phyloP scores from a whole-genome alignment of 495 filamentous ascomycete genomes.

The Letharia lupina region DNA sequence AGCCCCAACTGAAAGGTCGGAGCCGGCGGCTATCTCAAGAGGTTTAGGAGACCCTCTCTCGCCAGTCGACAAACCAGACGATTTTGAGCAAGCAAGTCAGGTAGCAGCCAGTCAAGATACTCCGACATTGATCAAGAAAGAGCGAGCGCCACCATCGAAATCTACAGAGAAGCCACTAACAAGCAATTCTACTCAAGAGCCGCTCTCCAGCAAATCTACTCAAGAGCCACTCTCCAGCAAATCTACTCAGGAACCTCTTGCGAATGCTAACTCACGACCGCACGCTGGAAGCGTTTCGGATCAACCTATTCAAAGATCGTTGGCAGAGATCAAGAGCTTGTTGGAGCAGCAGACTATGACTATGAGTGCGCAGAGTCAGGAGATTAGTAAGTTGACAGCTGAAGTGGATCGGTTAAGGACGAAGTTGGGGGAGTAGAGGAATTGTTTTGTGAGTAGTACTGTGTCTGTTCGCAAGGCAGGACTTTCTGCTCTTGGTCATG shows the following conservation, averaged over 20 bases:
- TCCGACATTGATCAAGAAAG: conserved; percentile 12
- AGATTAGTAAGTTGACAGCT: conserved; percentile 53
- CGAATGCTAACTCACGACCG: conserved; percentile 3
- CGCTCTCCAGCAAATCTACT: conserved; percentile 12
- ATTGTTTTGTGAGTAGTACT: neutral
- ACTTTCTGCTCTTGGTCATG: neutral
- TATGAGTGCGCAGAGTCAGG: conserved; percentile 51
- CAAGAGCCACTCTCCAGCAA: conserved; percentile 5
- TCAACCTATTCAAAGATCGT: conserved; percentile 20
- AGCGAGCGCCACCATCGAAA: conserved; percentile 11
- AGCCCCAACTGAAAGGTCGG: conserved; percentile 13
- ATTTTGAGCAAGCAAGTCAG: conserved; percentile 19
- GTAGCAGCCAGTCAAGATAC: conserved; percentile 17
- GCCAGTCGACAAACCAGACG: conserved; percentile 19
- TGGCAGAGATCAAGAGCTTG: conserved; percentile 57
- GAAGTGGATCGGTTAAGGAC: conserved; percentile 68
- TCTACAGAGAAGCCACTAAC: conserved; percentile 11
- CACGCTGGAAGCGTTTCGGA: conserved; percentile 7
- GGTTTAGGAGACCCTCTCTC: conserved; percentile 18
- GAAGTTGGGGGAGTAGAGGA: conserved; percentile 25
- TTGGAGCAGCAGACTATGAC: conserved; percentile 55
- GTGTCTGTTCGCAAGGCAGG: neutral
- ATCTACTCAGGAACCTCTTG: conserved; percentile 1
- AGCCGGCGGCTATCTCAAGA: conserved; percentile 15
- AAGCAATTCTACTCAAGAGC: conserved; percentile 12